These are phyloP conservation scores for Aristolochia fimbriata DNA, from an alignment of 164 flowering plant species.

Conservation along the genomic window DNA sequence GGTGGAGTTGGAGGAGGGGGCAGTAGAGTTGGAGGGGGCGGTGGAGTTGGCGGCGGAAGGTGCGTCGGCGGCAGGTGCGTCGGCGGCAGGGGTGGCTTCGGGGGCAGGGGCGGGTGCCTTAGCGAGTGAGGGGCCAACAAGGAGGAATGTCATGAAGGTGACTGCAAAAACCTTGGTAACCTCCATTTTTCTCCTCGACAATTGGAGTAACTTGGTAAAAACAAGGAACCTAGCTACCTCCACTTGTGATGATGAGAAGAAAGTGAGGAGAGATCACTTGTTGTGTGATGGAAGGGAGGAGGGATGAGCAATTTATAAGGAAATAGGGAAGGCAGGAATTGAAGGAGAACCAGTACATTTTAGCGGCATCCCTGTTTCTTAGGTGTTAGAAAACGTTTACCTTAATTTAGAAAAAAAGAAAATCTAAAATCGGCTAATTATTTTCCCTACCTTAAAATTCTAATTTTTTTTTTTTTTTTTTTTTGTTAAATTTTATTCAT, in stretches of 20 bases:
- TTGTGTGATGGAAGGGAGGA: background rate
- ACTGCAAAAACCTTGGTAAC: background rate
- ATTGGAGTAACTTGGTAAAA: background rate
- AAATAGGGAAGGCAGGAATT: too few relatives aligned
- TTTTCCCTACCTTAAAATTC: background rate
- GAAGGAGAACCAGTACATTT: too few relatives aligned
- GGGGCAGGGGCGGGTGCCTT: background rate
- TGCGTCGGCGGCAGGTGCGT: background rate
- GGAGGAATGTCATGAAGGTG: background rate
- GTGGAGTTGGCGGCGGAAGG: background rate
- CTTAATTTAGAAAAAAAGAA: background rate
- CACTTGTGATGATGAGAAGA: background rate
- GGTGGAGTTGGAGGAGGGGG: background rate
- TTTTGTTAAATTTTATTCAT: too few relatives aligned
- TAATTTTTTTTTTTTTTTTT: too few relatives aligned
- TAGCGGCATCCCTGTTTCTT: too few relatives aligned
- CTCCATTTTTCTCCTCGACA: background rate
- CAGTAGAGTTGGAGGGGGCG: background rate
- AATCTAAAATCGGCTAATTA: background rate
- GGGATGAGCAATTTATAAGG: background rate
- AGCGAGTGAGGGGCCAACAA: background rate
- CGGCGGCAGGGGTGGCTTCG: background rate
- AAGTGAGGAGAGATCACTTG: background rate
- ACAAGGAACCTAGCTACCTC: background rate
- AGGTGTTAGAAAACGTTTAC: too few relatives aligned